Base-by-base conservation (phyloP, 257 asterid species). In the Solanum pimpinellifolium region DNA sequence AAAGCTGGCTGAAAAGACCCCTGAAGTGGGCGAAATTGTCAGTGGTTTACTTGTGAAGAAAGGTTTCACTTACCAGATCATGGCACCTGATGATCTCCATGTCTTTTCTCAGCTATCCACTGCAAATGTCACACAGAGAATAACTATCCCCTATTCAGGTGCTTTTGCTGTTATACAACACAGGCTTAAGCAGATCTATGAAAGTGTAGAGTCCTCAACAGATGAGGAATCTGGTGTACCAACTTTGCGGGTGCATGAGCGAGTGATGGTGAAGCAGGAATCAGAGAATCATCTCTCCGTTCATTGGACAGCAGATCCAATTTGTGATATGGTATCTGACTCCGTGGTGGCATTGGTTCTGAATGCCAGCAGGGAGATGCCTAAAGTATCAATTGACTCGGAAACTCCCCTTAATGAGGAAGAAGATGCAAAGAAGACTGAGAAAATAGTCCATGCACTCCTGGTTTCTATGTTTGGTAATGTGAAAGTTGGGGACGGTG, bases 261-360 rank as follows among this genome's bases (percentile, higher is more conserved):
- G 91, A 87, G 99, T 96, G 72, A 95, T 94, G 2, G 91, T 97
- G 88, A 97, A 96, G 86, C 99, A 92, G 82, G 98, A 97, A 85
- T 93, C 99, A 0, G 99, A 95, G 89, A 92, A 95, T 69, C 98
- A 96, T 60, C 85, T 97, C 23, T 97, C 99, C 2, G 86, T 97
- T 89, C 99, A 95, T 78, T 97, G 99, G 99, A 41, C 92, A n/a
- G 99, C 99, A 1, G 99, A 97, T 82, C 99, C 99, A 5, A 92
- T 97, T 74, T 93, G 95, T 86, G 99, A 97, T 87, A 95, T 97
- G 99, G 99, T 97, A 37, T 93, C 99, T 4, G 98, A 97, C 90
- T 97, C 98, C 3, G 86, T 97, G 2, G 98, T 95, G 86, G 96
- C 99, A 75, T 90, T 97, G 59, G 93, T 97, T 88, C 88, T 94